phyloP scores from a whole-genome alignment of 2,329 filamentous ascomycete genomes.

The Leptographium wingfieldii region DNA sequence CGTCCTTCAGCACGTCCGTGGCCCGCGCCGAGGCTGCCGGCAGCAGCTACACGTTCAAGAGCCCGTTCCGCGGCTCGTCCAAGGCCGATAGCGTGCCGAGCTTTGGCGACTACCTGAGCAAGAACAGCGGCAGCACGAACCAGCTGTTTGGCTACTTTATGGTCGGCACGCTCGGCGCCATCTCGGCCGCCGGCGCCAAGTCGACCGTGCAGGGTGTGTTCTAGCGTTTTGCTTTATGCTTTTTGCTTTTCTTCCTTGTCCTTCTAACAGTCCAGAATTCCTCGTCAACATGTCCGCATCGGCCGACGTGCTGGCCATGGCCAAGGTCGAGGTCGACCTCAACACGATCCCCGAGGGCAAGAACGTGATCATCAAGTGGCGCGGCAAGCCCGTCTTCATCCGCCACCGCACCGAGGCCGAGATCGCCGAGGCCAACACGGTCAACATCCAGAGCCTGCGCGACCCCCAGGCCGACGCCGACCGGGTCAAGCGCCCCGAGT shows the following conservation, averaged over 20 bases:
- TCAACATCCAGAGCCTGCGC: conserved; percentile 70
- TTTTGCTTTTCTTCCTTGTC: not conserved
- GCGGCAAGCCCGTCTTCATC: conserved; percentile 99
- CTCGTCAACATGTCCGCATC: conserved; percentile 99
- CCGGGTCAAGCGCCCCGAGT: conserved; percentile 96
- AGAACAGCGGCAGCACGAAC: conserved; percentile 55
- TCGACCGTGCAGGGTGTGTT: conserved; percentile 89
- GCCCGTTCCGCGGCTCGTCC: conserved; percentile 49
- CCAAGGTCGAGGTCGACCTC: conserved; percentile 97
- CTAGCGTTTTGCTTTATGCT: too few relatives aligned
- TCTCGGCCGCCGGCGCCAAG: conserved; percentile 90
- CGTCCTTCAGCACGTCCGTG: conserved; percentile 37
- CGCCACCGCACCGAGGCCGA: conserved; percentile 89
- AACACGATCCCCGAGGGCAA: conserved; percentile 92
- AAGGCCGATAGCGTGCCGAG: conserved; percentile 64
- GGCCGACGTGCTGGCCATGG: conserved; percentile 95
- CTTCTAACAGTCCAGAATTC: conserved; percentile 58
- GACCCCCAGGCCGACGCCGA: conserved; percentile 86
- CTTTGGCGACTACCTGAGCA: conserved; percentile 78
- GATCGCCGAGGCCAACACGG: conserved; percentile 87
- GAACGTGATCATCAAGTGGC: conserved; percentile 99
- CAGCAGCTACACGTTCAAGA: conserved; percentile 37
- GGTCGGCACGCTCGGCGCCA: conserved; percentile 87
- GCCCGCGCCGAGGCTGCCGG: conserved; percentile 20
- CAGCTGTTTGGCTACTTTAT: conserved; percentile 96